Conservation (phyloP, 148 eudicot genomes). For the Cornus controversa region DNA sequence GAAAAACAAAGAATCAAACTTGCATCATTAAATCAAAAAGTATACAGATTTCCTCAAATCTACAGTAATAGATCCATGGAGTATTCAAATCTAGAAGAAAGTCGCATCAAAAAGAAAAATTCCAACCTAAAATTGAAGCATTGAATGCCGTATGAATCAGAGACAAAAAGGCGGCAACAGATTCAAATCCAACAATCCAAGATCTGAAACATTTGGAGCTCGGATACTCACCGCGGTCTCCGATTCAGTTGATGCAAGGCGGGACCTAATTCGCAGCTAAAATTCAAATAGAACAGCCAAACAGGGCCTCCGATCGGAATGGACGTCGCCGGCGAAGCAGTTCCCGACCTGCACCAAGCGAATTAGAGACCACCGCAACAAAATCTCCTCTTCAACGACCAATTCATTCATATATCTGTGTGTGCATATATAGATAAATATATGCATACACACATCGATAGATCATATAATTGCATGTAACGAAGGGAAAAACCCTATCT, state of each 20-base stretch:
- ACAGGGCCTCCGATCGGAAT: background rate
- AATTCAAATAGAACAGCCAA: background rate
- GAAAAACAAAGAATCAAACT: background rate
- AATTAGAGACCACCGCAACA: slow-evolving; percentile 72
- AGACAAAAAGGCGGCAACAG: background rate
- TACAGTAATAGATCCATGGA: background rate
- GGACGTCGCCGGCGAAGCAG: slow-evolving; percentile 32
- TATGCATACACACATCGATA: background rate
- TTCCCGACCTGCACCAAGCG: slow-evolving; percentile 99
- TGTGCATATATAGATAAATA: background rate
- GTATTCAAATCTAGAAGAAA: background rate
- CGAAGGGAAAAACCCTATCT: slow-evolving; percentile 1
- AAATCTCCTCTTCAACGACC: background rate
- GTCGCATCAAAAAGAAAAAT: background rate
- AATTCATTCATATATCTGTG: background rate
- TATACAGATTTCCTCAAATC: background rate
- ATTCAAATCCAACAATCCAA: slow-evolving; percentile 6
- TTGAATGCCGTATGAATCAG: background rate
- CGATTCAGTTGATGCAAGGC: slow-evolving; percentile 87
- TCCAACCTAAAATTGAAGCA: background rate
- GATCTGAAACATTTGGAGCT: slow-evolving; percentile 12
- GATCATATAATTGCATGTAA: background rate
- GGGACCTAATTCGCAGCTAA: slow-evolving; percentile 37
- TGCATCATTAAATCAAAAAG: background rate
- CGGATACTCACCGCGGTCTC: slow-evolving; percentile 38